These are phyloP conservation scores for Annulohypoxylon truncatum DNA, from an alignment of 2,329 filamentous ascomycete species.

Conservation along the genomic window DNA sequence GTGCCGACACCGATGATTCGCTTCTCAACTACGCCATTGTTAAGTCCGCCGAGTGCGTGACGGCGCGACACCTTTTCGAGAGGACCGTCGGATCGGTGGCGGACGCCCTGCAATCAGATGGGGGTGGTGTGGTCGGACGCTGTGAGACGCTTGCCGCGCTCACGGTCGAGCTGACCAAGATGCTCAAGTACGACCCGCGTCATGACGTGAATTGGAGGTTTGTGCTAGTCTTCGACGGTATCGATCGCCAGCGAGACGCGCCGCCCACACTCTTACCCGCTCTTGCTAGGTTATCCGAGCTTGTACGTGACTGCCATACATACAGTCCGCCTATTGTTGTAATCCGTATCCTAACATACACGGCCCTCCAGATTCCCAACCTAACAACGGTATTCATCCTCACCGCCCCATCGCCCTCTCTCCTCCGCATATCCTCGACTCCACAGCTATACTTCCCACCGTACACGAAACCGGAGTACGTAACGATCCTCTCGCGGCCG, in stretches of 20 bases:
- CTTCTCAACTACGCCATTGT: constrained; percentile 70
- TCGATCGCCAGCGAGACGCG: constrained; percentile 86
- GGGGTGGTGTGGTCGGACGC: constrained; percentile 60
- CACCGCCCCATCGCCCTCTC: constrained; percentile 61
- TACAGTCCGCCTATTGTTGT: constrained; percentile 6
- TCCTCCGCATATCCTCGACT: constrained; percentile 70
- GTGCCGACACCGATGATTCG: constrained; percentile 47
- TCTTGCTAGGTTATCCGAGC: constrained; percentile 82
- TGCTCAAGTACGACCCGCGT: constrained; percentile 62
- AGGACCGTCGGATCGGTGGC: constrained; percentile 71
- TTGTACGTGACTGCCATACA: constrained; percentile 63
- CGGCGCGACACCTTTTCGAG: constrained; percentile 81
- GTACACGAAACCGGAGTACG: constrained; percentile 83
- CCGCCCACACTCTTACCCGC: constrained; percentile 82
- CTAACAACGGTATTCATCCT: constrained; percentile 75
- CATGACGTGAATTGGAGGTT: constrained; percentile 65
- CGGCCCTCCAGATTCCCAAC: constrained; percentile 72
- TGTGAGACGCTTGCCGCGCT: constrained; percentile 87
- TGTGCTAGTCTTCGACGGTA: constrained; percentile 86
- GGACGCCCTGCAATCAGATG: constrained; percentile 61
- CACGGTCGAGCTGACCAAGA: constrained; percentile 74
- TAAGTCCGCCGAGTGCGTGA: constrained; percentile 80
- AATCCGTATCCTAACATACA: constrained; percentile 16
- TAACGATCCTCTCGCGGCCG: constrained; percentile 73
- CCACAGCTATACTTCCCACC: constrained; percentile 85